These are phyloP conservation scores for Metarhizium anisopliae DNA, from an alignment of 2,329 filamentous ascomycete genomes.

Conservation along the genomic window DNA sequence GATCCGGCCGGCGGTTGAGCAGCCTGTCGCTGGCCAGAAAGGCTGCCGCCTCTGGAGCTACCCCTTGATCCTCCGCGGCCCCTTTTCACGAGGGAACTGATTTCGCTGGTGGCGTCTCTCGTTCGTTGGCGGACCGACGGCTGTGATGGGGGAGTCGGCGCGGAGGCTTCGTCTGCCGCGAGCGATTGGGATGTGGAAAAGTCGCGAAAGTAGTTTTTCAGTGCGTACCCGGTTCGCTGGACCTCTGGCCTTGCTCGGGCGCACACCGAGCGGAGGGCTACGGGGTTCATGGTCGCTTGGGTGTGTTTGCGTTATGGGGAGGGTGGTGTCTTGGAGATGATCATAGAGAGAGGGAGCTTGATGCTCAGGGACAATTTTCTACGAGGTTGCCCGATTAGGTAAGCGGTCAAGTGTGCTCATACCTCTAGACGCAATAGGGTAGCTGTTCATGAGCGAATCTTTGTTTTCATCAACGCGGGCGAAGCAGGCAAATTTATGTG, in stretches of 20 bases:
- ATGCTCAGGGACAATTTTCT: conserved; percentile 9
- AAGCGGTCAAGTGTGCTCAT: background rate
- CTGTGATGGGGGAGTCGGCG: conserved; percentile 11
- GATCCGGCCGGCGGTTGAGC: conserved; percentile 5
- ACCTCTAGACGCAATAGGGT: too few species aligned
- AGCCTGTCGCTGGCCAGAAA: background rate
- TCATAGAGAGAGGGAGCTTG: conserved; percentile 5
- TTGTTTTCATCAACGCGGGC: background rate
- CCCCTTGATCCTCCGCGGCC: conserved; percentile 6
- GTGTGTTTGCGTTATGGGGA: conserved; percentile 3
- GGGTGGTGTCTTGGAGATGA: background rate
- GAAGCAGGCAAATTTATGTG: background rate
- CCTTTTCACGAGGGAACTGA: conserved; percentile 20
- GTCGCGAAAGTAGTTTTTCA: conserved; percentile 18
- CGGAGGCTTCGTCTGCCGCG: conserved; percentile 17
- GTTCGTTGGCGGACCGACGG: conserved; percentile 21
- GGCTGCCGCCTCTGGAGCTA: background rate
- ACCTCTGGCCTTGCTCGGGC: conserved; percentile 25
- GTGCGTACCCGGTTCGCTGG: conserved; percentile 19
- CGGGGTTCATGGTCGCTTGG: conserved; percentile 25
- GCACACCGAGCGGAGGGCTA: conserved; percentile 28
- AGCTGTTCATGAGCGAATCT: too few species aligned
- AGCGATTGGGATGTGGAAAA: conserved; percentile 29
- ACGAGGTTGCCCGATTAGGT: background rate
- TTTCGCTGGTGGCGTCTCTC: conserved; percentile 24